Conservation (phyloP, 495 filamentous ascomycete genomes). For the Penicilliopsis zonata region DNA sequence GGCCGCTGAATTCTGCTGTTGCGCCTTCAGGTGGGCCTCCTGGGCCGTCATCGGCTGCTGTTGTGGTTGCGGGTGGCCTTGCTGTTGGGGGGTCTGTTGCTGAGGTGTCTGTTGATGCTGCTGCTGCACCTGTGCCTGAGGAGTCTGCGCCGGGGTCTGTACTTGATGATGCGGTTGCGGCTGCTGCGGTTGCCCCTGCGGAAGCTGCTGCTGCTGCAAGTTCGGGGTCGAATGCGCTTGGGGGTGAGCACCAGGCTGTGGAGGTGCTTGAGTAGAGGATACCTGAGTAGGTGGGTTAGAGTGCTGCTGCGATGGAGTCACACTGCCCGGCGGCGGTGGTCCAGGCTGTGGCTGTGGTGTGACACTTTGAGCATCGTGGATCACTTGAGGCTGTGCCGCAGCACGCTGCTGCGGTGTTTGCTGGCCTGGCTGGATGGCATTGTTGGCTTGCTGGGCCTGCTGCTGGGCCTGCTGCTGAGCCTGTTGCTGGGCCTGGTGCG, state of each 20-base stretch:
- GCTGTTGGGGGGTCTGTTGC: too few relatives aligned
- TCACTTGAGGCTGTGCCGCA: conserved; percentile 30
- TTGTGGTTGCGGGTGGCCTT: conserved; percentile 28
- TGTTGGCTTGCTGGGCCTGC: conserved; percentile 29
- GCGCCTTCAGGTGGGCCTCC: conserved; percentile 31
- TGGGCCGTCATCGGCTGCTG: conserved; percentile 26
- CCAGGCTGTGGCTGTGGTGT: conserved; percentile 47
- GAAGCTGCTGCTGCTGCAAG: conserved; percentile 34
- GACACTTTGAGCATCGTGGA: conserved; percentile 32
- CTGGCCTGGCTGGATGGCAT: conserved; percentile 25
- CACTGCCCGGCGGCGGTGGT: conserved; percentile 28
- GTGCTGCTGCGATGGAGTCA: conserved; percentile 33
- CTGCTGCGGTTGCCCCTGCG: conserved; percentile 30
- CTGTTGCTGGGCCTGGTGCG: conserved; percentile 25
- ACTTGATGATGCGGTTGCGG: conserved; percentile 19
- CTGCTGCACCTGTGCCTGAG: conserved; percentile 20
- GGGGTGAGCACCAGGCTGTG: conserved; percentile 28
- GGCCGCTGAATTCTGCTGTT: conserved; percentile 28
- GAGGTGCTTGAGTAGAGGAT: conserved; percentile 25
- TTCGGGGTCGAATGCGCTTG: conserved; percentile 36
- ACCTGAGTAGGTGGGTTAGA: conserved; percentile 34
- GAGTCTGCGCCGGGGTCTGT: conserved; percentile 14
- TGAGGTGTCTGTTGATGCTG: conserved; percentile 28
- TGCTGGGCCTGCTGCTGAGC: too few relatives aligned
- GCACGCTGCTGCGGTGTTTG: conserved; percentile 35